These are phyloP conservation scores for Penicillium expansum DNA, from an alignment of 2,329 filamentous ascomycete species.

Conservation along the genomic window DNA sequence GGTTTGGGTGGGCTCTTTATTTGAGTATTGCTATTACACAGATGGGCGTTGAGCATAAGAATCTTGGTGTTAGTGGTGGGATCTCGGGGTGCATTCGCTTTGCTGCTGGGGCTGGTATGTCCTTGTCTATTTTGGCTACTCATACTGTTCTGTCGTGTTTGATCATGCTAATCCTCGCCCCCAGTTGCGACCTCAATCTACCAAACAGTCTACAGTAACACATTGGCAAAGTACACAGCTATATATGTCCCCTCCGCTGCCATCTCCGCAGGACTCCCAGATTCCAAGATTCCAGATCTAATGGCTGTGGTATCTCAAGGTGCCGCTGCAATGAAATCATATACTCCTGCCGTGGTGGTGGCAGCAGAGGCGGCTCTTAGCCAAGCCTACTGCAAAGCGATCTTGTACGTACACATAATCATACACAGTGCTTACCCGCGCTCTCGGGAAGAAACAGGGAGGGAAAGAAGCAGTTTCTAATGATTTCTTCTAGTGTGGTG, in stretches of 20 bases:
- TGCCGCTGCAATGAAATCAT: slow-evolving; percentile 18
- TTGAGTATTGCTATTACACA: slow-evolving; percentile 51
- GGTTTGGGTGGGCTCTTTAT: slow-evolving; percentile 50
- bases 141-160: no score
- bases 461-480: no score
- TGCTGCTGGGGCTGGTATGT: slow-evolving; percentile 39
- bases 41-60: slow-evolving; percentile 50
- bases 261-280: slow-evolving; percentile 35
- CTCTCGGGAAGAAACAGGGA: no score
- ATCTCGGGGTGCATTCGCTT: slow-evolving; percentile 46
- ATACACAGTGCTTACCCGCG: no score
- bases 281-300: slow-evolving; percentile 30
- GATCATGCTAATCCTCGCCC: no score
- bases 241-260: slow-evolving; percentile 38
- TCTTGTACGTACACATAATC: slow-evolving; percentile 19
- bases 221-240: slow-evolving; percentile 29
- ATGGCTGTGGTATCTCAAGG: slow-evolving; percentile 27
- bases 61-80: slow-evolving; percentile 48
- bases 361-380: slow-evolving; percentile 21
- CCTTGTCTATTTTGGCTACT: no score
- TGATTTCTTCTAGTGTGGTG: slow-evolving; percentile 19
- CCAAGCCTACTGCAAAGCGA: slow-evolving; percentile 26
- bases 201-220: slow-evolving; percentile 44
- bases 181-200: slow-evolving; percentile 42
- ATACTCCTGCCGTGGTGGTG: slow-evolving; percentile 19